Base-by-base conservation (phyloP, 2,329 filamentous ascomycete species). In the Microascus cirrosus region DNA sequence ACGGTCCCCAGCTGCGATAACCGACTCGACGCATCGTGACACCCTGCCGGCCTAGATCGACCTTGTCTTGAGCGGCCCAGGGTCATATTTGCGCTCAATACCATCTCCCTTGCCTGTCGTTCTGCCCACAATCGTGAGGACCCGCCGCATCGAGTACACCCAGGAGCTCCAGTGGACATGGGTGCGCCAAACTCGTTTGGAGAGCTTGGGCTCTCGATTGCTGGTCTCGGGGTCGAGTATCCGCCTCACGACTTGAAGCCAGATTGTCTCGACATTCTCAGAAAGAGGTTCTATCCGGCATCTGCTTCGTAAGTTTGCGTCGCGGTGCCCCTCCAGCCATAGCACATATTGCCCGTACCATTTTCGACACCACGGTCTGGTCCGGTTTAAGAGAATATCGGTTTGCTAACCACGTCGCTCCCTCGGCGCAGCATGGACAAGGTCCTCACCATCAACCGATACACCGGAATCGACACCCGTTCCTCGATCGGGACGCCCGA, bases 401-500 rank as follows among this genome's bases (percentile, higher is more conserved):
- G 28, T 32, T 3, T 3, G 45, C 45, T 50, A 50, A 50, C 48
- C 22, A 12, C 15, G 18, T 22, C 48, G 45, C 45, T 3, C n/a
- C 45, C 42, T 39, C n/a, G n/a, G n/a, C n/a, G 15, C 61, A 86
- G 82, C 36, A 83, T 86, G 78, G 74, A 74, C 60, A 86, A 86
- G 65, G 77, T 86, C 28, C 75, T 83, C 58, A 73, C 76, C 18
- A 85, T 86, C 66, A 87, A 86, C 69, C 74, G 77, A 58, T 85
- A 77, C 63, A 87, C 84, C 1, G 84, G 84, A 60, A 86, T 86
- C 60, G 83, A 85, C 56, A 71, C 74, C 35, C 79, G 84, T 56
- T 83, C 83, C 13, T 83, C 83, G 13, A 77, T 87, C 63, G 83
- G 82, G 59, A 78, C 74, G 2, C 76, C 79, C 12, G 79, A 83